Conservation (phyloP, 2,329 filamentous ascomycete species). For the Trichoderma sp. region DNA sequence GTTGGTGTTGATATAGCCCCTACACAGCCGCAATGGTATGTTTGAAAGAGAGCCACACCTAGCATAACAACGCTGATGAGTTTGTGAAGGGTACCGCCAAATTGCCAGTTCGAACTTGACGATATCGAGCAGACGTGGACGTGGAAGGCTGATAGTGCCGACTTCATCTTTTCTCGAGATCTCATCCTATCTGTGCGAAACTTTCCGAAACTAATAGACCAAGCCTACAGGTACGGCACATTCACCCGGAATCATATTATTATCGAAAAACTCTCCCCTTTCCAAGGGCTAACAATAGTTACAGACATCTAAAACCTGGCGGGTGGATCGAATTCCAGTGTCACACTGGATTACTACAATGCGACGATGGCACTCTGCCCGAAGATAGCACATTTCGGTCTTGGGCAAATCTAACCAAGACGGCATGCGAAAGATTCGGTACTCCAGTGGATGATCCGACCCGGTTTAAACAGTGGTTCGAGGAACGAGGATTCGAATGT, state of each 20-base stretch:
- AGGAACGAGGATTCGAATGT: conserved; percentile 50
- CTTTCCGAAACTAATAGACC: conserved; percentile 34
- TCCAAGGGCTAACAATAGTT: background rate
- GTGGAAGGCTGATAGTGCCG: conserved; percentile 37
- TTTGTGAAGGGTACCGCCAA: conserved; percentile 34
- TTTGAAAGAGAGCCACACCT: background rate
- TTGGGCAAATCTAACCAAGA: conserved; percentile 27
- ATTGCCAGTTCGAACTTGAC: conserved; percentile 38
- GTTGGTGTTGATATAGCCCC: conserved; percentile 29
- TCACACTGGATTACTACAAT: conserved; percentile 28
- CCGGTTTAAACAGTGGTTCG: conserved; percentile 37
- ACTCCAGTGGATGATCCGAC: conserved; percentile 30
- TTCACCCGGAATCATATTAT: background rate
- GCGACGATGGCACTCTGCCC: conserved; percentile 35
- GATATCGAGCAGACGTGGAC: conserved; percentile 38
- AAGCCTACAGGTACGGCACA: conserved; percentile 33
- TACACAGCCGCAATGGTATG: conserved; percentile 27
- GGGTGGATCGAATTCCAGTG: conserved; percentile 37
- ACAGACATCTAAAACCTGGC: conserved; percentile 33
- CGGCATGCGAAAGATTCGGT: conserved; percentile 30
- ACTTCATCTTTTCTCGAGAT: conserved; percentile 37
- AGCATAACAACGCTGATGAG: background rate
- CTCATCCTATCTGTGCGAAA: conserved; percentile 32
- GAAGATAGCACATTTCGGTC: conserved; percentile 27
- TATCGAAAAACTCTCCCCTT: background rate